Percentiles rank a stretch among this genome's conserved stretches.
Evolutionary conservation across 2,329 filamentous ascomycete species (phyloP).

Genomic region (Exophiala dermatitidis): DNA sequence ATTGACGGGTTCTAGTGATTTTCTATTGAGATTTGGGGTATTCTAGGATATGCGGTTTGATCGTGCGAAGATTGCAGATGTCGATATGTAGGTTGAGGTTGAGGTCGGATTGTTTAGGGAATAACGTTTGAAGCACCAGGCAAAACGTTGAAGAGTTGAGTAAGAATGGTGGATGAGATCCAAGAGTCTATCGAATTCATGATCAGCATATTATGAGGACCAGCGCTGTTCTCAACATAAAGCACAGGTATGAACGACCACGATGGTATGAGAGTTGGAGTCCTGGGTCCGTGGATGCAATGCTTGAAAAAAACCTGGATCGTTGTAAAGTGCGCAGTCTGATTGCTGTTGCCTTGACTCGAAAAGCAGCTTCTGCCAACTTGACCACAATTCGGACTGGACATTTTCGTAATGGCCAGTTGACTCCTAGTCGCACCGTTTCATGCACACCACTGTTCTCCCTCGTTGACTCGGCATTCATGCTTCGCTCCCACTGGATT

Average conservation of each 20-base stretch:
- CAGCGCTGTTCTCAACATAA: neutral
- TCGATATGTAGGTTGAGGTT: neutral
- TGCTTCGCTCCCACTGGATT: too few relatives aligned
- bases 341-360: too few relatives aligned
- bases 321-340: too few relatives aligned
- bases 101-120: neutral
- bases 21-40: neutral
- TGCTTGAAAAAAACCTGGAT: too few relatives aligned
- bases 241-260: neutral
- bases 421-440: too few relatives aligned
- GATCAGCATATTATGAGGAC: neutral
- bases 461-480: too few relatives aligned
- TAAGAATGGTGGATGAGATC: neutral
- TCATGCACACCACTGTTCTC: too few relatives aligned
- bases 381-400: too few relatives aligned
- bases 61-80: neutral
- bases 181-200: neutral
- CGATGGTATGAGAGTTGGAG: neutral
- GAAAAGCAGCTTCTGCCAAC: too few relatives aligned
- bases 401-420: too few relatives aligned
- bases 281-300: too few relatives aligned
- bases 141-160: neutral
- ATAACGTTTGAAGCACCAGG: neutral
- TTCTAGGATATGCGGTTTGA: neutral
- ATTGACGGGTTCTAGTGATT: neutral